phyloP scores from a whole-genome alignment of 2,329 filamentous ascomycete species.

The Monilinia fructicola region DNA sequence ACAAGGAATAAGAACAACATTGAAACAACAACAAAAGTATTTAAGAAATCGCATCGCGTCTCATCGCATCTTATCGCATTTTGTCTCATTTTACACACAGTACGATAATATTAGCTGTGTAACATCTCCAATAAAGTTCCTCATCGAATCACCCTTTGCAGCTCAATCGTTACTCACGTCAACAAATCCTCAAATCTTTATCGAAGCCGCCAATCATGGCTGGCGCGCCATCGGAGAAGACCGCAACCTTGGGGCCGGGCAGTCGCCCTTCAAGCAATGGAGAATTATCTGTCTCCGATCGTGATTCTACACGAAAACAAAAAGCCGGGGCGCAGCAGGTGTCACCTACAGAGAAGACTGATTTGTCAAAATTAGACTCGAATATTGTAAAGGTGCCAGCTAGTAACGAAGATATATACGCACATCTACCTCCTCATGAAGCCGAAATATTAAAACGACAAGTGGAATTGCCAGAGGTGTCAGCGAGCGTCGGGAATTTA shows the following conservation, averaged over 20 bases:
- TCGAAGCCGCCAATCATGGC: conserved; percentile 36
- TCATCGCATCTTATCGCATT: not conserved
- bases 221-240: conserved; percentile 36
- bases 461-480: conserved; percentile 62
- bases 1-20: too few species aligned
- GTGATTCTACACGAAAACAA: conserved; percentile 28
- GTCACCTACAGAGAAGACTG: conserved; percentile 57
- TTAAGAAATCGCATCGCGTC: too few species aligned
- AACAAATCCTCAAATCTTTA: not conserved
- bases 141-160: not conserved
- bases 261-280: conserved; percentile 31
- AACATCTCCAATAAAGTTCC: too few species aligned
- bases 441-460: conserved; percentile 67
- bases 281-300: conserved; percentile 29
- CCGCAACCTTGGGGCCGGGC: conserved; percentile 28
- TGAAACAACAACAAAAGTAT: too few species aligned
- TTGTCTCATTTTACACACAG: not conserved
- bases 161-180: not conserved
- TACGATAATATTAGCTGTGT: too few species aligned
- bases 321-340: conserved; percentile 52
- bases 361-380: conserved; percentile 47
- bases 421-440: conserved; percentile 64
- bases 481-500: conserved; percentile 61
- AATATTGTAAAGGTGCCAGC: conserved; percentile 39
- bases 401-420: conserved; percentile 53